Evolutionary conservation across 495 filamentous ascomycete species (phyloP).

Genomic region (Penicillium cinerascens): DNA sequence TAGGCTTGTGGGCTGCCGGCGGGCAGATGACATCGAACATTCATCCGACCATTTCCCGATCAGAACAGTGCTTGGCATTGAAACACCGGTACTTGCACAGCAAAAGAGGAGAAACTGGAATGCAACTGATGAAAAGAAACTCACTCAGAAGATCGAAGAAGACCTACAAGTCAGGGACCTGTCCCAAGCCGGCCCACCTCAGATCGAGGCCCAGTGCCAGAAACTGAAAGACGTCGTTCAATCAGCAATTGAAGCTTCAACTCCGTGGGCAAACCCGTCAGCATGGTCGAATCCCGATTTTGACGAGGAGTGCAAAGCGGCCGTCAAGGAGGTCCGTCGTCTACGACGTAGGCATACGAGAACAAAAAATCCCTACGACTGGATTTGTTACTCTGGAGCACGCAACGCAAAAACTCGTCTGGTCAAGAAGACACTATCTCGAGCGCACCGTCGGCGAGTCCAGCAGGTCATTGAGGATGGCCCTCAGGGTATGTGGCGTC

Average conservation of each 20-base stretch:
- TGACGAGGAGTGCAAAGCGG: not conserved
- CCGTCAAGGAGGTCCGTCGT: conserved; percentile 1
- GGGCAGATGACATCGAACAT: conserved; percentile 10
- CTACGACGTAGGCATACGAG: not conserved
- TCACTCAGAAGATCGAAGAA: not conserved
- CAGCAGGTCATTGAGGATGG: conserved; percentile 11
- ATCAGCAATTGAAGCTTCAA: conserved; percentile 2
- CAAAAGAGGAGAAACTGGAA: conserved; percentile 5
- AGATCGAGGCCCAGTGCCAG: not conserved
- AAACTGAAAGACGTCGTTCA: not conserved
- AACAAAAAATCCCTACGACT: conserved; percentile 2
- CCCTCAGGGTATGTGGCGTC: conserved; percentile 1
- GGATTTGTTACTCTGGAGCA: not conserved
- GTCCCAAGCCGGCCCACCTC: not conserved
- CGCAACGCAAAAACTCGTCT: conserved; percentile 9
- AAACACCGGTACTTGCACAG: not conserved
- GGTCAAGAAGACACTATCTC: not conserved
- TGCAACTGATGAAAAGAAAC: not conserved
- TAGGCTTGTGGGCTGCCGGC: not conserved
- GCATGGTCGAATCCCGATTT: conserved; percentile 6
- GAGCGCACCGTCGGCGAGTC: conserved; percentile 3
- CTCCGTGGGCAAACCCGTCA: conserved; percentile 7
- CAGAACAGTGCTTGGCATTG: conserved; percentile 7
- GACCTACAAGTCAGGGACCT: not conserved
- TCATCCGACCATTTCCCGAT: conserved; percentile 12